A percentile compares a stretch with the other conserved stretches of the same genome.
These are phyloP conservation scores for Ascochyta rabiei DNA, from an alignment of 2,329 filamentous ascomycete species.

Conservation along the genomic window DNA sequence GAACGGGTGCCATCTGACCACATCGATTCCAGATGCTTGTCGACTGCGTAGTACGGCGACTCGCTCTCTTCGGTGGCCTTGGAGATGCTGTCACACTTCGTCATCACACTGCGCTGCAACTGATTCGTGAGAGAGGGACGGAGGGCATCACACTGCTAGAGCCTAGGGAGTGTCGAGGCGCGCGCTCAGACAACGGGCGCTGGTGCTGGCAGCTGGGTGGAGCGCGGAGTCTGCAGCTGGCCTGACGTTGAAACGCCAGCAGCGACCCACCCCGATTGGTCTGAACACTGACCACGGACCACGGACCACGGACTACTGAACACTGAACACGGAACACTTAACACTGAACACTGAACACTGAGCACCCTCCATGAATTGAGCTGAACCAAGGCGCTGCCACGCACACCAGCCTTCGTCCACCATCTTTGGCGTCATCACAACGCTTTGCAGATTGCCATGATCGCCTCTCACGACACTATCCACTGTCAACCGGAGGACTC, in stretches of 20 bases:
- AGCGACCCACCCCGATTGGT: too few relatives aligned
- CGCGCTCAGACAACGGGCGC: constrained; percentile 28
- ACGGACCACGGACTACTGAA: too few relatives aligned
- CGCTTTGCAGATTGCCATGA: constrained; percentile 6
- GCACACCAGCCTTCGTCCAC: constrained; percentile 2
- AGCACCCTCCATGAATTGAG: constrained; percentile 2
- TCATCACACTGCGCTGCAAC: constrained; percentile 21
- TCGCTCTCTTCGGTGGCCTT: constrained; percentile 14
- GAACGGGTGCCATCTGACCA: constrained; percentile 14
- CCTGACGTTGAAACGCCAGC: background rate
- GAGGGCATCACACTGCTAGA: constrained; percentile 16
- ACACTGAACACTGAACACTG: constrained; percentile 13
- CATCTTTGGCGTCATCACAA: background rate
- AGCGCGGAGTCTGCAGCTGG: constrained; percentile 16
- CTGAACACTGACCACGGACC: too few relatives aligned
- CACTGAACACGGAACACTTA: background rate
- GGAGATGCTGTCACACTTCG: constrained; percentile 20
- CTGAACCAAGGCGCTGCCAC: constrained; percentile 2
- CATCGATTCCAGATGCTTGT: constrained; percentile 5
- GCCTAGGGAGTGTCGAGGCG: constrained; percentile 24
- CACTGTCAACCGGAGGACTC: constrained; percentile 1
- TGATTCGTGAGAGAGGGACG: constrained; percentile 23
- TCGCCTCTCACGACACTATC: constrained; percentile 12
- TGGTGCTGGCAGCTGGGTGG: constrained; percentile 20
- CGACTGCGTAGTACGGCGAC: constrained; percentile 17